Conservation (phyloP, 2,329 filamentous ascomycete species). For the Paramyrothecium roridum region DNA sequence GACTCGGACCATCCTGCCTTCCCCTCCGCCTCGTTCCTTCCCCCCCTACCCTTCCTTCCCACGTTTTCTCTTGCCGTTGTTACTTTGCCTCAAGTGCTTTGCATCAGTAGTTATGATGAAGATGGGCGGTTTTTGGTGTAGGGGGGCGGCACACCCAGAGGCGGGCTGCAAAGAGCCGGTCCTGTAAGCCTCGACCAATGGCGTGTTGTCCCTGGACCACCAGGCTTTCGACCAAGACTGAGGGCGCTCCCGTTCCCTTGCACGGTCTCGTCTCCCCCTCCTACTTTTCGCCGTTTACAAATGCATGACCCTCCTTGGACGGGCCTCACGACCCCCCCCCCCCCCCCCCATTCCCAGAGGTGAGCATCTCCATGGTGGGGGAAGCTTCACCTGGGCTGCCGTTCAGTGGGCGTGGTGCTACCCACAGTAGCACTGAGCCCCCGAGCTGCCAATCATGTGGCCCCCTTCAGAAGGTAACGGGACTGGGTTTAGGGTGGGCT, state of each 20-base stretch:
- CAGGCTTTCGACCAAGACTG: too few relatives aligned
- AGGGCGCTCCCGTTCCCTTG: too few relatives aligned
- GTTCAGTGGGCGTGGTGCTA: slow-evolving; percentile 5
- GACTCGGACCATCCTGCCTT: not conserved
- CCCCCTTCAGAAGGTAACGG: slow-evolving; percentile 15
- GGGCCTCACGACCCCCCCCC: slow-evolving; percentile 4
- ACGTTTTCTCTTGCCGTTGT: too few relatives aligned
- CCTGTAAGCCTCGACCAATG: too few relatives aligned
- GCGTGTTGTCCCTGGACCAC: too few relatives aligned
- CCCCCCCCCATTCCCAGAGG: slow-evolving; percentile 7
- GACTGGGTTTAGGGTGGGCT: not conserved
- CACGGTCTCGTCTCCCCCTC: not conserved
- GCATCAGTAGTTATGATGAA: too few relatives aligned
- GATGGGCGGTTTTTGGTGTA: too few relatives aligned
- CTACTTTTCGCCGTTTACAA: not conserved
- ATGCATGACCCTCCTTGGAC: not conserved
- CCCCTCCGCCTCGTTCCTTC: not conserved
- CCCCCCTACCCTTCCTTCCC: not conserved
- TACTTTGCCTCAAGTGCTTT: too few relatives aligned
- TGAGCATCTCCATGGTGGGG: slow-evolving; percentile 4
- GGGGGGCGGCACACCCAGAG: too few relatives aligned
- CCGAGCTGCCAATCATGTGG: slow-evolving; percentile 28
- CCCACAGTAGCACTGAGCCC: slow-evolving; percentile 13
- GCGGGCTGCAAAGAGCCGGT: too few relatives aligned
- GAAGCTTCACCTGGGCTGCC: slow-evolving; percentile 1